Conservation (phyloP, 345 rosid genomes). For the Boechera retrofracta region DNA sequence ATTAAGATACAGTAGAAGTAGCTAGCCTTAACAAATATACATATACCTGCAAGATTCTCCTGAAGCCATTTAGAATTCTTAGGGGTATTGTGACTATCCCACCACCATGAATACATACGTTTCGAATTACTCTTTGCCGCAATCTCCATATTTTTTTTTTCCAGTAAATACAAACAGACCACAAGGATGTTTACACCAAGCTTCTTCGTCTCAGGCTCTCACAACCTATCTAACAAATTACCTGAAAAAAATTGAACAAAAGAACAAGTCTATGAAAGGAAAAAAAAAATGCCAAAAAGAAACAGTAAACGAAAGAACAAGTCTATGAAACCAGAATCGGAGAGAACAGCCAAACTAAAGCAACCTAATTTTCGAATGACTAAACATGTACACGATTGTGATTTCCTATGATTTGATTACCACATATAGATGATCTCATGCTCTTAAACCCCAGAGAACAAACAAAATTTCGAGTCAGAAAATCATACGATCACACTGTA, state of each 20-base stretch:
- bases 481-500: conserved; percentile 9
- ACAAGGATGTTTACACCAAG: conserved; percentile 11
- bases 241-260: conserved; percentile 12
- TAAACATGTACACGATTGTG: background rate
- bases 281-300: background rate
- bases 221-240: conserved; percentile 3
- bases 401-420: background rate
- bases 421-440: background rate
- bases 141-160: conserved; percentile 31
- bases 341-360: background rate
- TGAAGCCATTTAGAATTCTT: conserved; percentile 97
- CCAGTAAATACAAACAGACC: conserved; percentile 5
- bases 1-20: background rate
- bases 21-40: background rate
- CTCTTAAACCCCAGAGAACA: background rate
- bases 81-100: conserved; percentile 97
- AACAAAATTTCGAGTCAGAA: background rate
- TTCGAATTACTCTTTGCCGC: conserved; percentile 54
- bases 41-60: conserved; percentile 86
- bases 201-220: conserved; percentile 24
- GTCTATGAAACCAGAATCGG: background rate
- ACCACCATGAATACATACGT: conserved; percentile 96
- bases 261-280: background rate
- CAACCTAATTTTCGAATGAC: background rate
- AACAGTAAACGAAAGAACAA: background rate